phyloP scores from a whole-genome alignment of 768 basidiomycete genomes.

The Basidioascus undulatus region DNA sequence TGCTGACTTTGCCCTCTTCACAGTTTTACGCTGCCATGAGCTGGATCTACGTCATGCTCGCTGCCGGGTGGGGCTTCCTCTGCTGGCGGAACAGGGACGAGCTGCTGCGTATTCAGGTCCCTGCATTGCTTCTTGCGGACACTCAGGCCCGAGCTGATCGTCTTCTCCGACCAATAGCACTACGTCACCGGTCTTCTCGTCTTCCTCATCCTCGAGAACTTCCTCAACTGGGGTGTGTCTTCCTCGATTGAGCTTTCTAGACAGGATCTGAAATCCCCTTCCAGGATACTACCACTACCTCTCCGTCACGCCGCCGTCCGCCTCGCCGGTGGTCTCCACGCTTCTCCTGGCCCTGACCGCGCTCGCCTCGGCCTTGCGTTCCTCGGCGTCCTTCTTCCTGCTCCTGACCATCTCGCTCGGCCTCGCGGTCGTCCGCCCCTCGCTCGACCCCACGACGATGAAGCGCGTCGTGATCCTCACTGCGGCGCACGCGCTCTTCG shows the following conservation, averaged over 20 bases:
- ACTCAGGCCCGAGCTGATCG: neutral
- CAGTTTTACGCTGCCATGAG: conserved; percentile 79
- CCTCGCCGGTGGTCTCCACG: too few species aligned
- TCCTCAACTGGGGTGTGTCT: conserved; percentile 57
- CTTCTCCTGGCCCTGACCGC: too few species aligned
- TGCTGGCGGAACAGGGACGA: conserved; percentile 62
- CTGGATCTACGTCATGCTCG: conserved; percentile 46
- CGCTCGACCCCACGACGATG: conserved; percentile 66
- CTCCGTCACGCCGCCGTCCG: too few species aligned
- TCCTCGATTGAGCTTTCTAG: neutral
- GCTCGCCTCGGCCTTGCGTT: too few species aligned
- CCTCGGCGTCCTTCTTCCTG: conserved; percentile 82
- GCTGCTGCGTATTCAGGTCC: conserved; percentile 64
- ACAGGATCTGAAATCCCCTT: neutral
- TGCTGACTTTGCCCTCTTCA: conserved; percentile 1
- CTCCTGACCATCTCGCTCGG: conserved; percentile 79
- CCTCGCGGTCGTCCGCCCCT: conserved; percentile 71
- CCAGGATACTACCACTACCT: conserved; percentile 81
- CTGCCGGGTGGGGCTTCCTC: conserved; percentile 51
- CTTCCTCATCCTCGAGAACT: conserved; percentile 78
- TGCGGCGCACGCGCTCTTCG: conserved; percentile 71
- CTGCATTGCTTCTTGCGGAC: conserved; percentile 6
- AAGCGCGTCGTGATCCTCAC: conserved; percentile 56
- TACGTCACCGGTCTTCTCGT: conserved; percentile 74
- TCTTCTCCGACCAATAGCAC: conserved; percentile 35